Evolutionary conservation across 345 rosid species (phyloP), one percentile per base, ranked within the genome.

Genomic region (Salix caprea): DNA sequence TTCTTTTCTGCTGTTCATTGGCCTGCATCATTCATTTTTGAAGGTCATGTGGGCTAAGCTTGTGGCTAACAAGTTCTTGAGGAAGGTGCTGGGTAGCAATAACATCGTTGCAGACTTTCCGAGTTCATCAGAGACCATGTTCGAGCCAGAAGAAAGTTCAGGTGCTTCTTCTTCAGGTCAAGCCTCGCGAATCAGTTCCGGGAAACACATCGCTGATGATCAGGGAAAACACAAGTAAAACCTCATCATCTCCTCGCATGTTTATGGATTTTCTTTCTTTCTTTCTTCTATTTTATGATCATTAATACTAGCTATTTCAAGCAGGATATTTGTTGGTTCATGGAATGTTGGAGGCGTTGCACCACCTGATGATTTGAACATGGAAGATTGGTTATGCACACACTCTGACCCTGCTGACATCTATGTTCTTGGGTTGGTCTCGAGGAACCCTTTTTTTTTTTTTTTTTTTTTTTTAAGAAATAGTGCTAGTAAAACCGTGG

Each of bases 301-400:
- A n/a, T 58, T 58, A 58, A 58, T 58, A 58, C 37, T 23, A 58
- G 28, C 11, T 10, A 19, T 37, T 28, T 69, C 60, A 34, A 58
- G 54, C 39, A 75, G 87, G 68, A 80, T 85, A 56, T 82, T 82
- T 12, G 87, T 85, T n/a, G 78, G 87, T 44, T 74, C 87, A 28
- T 85, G 87, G 87, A 85, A 85, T 61, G 85, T 80, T 23, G 87
- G 87, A 40, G 87, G 87, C 12, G 76, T 71, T 26, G 26, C 65
- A 12, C 87, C 85, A 11, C 74, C 80, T 10, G 85, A 73, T 14
- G 76, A 48, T 23, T 26, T 82, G 64, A 76, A 80, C 70, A 50
- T 82, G 44, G 77, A 71, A 69, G 80, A 80, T 52, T 85, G 85
- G 85, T 78, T 85, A 21, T 30, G 48, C 1, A 54, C 50, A 28